Percentiles rank a stretch among this genome's conserved stretches.
phyloP scores from a whole-genome alignment of 228 moss, liverwort and hornwort genomes.

The Sphagnum fallax region DNA sequence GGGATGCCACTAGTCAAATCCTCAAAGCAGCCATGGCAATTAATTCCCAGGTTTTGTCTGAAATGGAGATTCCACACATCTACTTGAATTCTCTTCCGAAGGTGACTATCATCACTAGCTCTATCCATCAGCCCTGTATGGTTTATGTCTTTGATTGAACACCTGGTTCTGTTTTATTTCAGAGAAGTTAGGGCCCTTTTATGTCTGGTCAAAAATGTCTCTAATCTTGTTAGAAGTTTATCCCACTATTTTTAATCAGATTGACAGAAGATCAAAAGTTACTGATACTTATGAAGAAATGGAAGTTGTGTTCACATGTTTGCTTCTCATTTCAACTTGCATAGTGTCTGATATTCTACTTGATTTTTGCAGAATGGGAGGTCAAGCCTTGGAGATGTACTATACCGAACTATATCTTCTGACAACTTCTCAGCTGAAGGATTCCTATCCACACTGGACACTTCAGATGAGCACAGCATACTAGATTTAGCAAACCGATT shows the following conservation, averaged over 20 bases:
- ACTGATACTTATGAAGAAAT: no score
- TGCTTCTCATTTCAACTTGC: no score
- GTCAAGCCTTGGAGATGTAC: conserved; percentile 65
- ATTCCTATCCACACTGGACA: conserved; percentile 61
- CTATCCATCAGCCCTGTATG: no score
- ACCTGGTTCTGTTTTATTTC: no score
- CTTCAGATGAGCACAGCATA: conserved; percentile 67
- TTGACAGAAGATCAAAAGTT: no score
- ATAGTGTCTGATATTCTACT: no score
- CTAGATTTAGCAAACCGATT: conserved; percentile 85
- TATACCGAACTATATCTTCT: conserved; percentile 64
- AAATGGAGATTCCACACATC: conserved; percentile 81
- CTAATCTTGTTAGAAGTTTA: no score
- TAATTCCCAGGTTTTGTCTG: conserved; percentile 74
- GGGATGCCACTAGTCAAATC: conserved; percentile 81
- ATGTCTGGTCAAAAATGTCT: no score
- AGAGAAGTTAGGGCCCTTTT: no score
- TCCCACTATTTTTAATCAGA: no score
- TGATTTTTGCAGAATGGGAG: conserved; percentile 62
- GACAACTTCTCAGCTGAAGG: conserved; percentile 77
- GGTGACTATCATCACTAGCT: conserved; percentile 19
- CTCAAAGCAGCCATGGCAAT: conserved; percentile 98
- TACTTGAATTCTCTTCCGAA: conserved; percentile 87
- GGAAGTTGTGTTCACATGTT: no score
- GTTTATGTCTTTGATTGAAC: no score